phyloP scores from a whole-genome alignment of 306 rosid genomes.

The Prunus fruticosa region DNA sequence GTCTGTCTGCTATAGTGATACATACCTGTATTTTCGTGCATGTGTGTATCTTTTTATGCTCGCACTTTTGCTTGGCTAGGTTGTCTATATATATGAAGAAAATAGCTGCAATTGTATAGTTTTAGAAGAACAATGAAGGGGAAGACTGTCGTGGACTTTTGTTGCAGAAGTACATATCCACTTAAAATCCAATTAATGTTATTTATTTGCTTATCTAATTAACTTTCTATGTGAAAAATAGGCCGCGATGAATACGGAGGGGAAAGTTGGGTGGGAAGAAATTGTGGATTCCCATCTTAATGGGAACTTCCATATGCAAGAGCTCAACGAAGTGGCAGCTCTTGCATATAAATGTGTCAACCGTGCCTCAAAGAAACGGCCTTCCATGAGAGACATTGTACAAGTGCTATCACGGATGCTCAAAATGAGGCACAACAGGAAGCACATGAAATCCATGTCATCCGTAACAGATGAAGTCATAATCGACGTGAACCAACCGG shows the following conservation, averaged over 20 bases:
- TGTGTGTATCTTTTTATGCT: not conserved
- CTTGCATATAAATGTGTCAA: slow-evolving; percentile 87
- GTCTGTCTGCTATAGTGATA: not conserved
- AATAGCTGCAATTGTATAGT: not conserved
- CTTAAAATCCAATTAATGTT: not conserved
- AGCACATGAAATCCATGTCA: slow-evolving; percentile 53
- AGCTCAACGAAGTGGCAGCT: slow-evolving; percentile 80
- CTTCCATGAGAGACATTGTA: slow-evolving; percentile 89
- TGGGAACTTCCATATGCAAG: slow-evolving; percentile 67
- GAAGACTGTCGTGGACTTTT: not conserved
- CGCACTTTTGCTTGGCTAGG: not conserved
- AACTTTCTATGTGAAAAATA: slow-evolving; percentile 34
- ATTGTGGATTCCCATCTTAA: slow-evolving; percentile 74
- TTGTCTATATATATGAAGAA: not conserved
- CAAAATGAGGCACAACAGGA: slow-evolving; percentile 55
- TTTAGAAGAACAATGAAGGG: not conserved
- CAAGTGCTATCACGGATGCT: slow-evolving; percentile 69
- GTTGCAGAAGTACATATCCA: not conserved
- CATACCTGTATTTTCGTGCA: not conserved
- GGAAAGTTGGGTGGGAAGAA: slow-evolving; percentile 99
- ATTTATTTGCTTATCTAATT: slow-evolving; percentile 16
- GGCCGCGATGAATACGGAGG: slow-evolving; percentile 95
- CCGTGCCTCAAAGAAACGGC: slow-evolving; percentile 69
- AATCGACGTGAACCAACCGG: slow-evolving; percentile 57
- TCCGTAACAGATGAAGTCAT: slow-evolving; percentile 60